Evolutionary conservation across 768 basidiomycete species (phyloP).

Genomic region (Solioccasus polychromus): DNA sequence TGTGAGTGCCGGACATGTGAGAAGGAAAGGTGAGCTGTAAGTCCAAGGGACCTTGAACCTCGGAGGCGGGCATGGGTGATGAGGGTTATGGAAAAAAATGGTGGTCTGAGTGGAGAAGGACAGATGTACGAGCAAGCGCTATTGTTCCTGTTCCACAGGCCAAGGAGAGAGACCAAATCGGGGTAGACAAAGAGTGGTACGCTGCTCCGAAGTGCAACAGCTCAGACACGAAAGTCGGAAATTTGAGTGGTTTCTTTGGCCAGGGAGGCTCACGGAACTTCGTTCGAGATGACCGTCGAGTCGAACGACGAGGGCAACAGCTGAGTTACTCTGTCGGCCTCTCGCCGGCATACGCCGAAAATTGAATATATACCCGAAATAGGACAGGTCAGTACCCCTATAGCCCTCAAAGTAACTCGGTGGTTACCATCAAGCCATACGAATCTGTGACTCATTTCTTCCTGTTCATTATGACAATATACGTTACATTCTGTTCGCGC

Average conservation of each 20-base stretch:
- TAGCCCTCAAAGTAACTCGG: too few species aligned
- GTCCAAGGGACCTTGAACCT: conserved; percentile 21
- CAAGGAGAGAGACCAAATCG: conserved; percentile 18
- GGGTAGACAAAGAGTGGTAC: conserved; percentile 9
- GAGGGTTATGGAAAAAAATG: background rate
- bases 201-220: conserved; percentile 1
- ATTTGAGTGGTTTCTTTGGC: background rate
- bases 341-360: conserved; percentile 22
- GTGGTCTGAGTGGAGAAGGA: background rate
- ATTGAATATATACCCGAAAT: conserved; percentile 6
- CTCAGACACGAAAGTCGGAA: background rate
- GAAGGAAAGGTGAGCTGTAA: conserved; percentile 17
- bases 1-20: conserved; percentile 7
- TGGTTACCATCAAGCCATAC: too few species aligned
- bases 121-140: conserved; percentile 3
- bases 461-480: too few species aligned
- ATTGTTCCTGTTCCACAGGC: conserved; percentile 14
- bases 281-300: conserved; percentile 9
- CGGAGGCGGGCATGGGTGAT: conserved; percentile 19
- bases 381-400: too few species aligned
- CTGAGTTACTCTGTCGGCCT: conserved; percentile 13
- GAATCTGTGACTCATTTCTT: too few species aligned
- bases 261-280: background rate
- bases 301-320: conserved; percentile 2
- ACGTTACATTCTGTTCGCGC: too few species aligned